These are phyloP conservation scores for Monosporozyma siamensis DNA, from an alignment of 805 yeast species.

Conservation along the genomic window DNA sequence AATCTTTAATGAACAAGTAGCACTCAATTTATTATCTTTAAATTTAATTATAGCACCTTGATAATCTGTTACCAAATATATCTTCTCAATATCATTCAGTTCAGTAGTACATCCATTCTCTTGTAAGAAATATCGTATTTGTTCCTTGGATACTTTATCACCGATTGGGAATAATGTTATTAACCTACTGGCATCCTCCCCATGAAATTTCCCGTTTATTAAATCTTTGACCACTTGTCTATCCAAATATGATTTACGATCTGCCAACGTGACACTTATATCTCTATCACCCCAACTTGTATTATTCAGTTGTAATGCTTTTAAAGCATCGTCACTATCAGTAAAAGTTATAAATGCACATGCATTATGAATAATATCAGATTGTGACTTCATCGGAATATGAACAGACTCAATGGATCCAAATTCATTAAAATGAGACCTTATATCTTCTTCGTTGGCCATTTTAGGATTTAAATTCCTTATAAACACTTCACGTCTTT, in stretches of 20 bases:
- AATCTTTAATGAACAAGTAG: conserved; percentile 39
- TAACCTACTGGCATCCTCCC: conserved; percentile 8
- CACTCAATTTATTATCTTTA: conserved; percentile 36
- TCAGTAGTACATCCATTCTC: conserved; percentile 7
- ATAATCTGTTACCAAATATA: conserved; percentile 39
- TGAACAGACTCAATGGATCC: conserved; percentile 47
- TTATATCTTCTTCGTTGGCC: conserved; percentile 33
- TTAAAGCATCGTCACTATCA: conserved; percentile 36
- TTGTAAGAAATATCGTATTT: conserved; percentile 13
- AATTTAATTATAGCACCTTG: conserved; percentile 45
- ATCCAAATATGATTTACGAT: conserved; percentile 31
- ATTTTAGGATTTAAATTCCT: conserved; percentile 41
- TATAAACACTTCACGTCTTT: conserved; percentile 49
- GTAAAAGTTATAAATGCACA: conserved; percentile 54
- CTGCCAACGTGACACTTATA: conserved; percentile 42
- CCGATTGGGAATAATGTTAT: conserved; percentile 24
- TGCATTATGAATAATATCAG: conserved; percentile 39
- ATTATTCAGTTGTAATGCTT: conserved; percentile 38
- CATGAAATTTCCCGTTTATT: conserved; percentile 15
- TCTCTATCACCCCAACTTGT: conserved; percentile 37
- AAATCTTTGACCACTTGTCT: conserved; percentile 27
- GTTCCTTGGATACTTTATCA: conserved; percentile 20
- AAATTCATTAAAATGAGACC: conserved; percentile 35
- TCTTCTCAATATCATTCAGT: conserved; percentile 27
- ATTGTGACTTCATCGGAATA: conserved; percentile 12